Percentiles rank a stretch among this genome's conserved stretches.
These are phyloP conservation scores for Xylaria sp. DNA, from an alignment of 2,329 filamentous ascomycete genomes.

Conservation along the genomic window DNA sequence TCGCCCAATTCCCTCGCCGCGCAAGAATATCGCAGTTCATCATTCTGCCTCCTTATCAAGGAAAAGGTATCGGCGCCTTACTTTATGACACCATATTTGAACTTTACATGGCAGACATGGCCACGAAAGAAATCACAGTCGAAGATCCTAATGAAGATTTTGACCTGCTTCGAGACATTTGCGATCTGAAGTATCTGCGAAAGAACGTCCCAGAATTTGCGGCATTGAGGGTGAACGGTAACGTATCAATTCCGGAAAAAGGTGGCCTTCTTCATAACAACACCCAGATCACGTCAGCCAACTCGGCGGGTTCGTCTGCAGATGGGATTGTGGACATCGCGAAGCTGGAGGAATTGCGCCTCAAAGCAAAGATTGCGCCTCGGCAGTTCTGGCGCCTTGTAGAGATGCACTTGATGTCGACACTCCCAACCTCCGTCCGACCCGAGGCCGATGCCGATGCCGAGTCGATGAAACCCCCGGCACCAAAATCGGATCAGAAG, in stretches of 20 bases:
- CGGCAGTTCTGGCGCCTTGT: constrained; percentile 80
- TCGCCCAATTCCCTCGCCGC: constrained; percentile 76
- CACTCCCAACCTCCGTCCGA: constrained; percentile 66
- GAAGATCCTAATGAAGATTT: constrained; percentile 94
- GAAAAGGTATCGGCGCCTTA: constrained; percentile 78
- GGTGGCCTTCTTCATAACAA: constrained; percentile 51
- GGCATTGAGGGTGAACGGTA: constrained; percentile 65
- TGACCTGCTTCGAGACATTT: constrained; percentile 80
- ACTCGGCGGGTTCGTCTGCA: constrained; percentile 43
- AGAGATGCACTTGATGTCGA: constrained; percentile 78
- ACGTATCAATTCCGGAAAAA: constrained; percentile 60
- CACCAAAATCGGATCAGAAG: constrained; percentile 65
- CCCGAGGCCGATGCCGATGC: constrained; percentile 55
- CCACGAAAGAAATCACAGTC: constrained; percentile 85
- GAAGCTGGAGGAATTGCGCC: constrained; percentile 66
- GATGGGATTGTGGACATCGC: constrained; percentile 67
- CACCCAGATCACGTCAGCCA: constrained; percentile 46
- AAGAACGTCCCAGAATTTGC: constrained; percentile 66
- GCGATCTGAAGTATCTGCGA: constrained; percentile 75
- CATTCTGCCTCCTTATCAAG: constrained; percentile 88
- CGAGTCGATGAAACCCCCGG: constrained; percentile 50
- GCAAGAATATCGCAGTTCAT: constrained; percentile 93
- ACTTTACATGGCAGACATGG: constrained; percentile 72
- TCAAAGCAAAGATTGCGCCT: constrained; percentile 75
- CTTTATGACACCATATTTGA: constrained; percentile 86